phyloP scores from a whole-genome alignment of 148 eudicot species.

The Heliamphora exappendiculata region DNA sequence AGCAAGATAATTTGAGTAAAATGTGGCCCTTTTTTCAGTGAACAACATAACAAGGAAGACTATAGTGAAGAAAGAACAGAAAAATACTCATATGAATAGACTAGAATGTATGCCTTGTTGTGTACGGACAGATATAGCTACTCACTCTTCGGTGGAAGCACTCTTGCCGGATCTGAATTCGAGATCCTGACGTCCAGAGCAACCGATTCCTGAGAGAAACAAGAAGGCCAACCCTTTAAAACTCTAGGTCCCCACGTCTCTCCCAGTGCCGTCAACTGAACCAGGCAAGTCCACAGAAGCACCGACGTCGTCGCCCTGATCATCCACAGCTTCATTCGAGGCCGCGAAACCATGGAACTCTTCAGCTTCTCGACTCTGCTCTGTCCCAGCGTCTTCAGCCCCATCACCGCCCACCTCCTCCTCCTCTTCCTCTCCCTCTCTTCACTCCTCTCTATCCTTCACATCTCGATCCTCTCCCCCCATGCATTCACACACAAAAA shows the following conservation, averaged over 20 bases:
- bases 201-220: constrained; percentile 46
- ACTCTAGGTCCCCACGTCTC: constrained; percentile 76
- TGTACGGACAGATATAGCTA: constrained; percentile 1
- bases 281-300: constrained; percentile 72
- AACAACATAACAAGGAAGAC: not conserved
- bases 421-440: constrained; percentile 26
- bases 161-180: constrained; percentile 28
- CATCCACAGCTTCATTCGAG: constrained; percentile 63
- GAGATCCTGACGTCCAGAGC: constrained; percentile 42
- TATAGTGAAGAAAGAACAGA: not conserved
- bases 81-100: not conserved
- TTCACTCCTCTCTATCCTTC: constrained; percentile 23
- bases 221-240: constrained; percentile 77
- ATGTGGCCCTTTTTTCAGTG: not conserved
- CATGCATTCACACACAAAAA: constrained; percentile 1
- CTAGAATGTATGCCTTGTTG: not conserved
- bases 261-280: constrained; percentile 61
- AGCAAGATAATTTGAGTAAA: not conserved
- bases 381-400: constrained; percentile 16
- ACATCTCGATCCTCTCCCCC: constrained; percentile 24
- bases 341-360: constrained; percentile 10
- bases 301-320: constrained; percentile 60
- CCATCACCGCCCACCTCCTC: constrained; percentile 32
- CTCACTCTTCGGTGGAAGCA: constrained; percentile 90
- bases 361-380: constrained; percentile 16